Base-by-base conservation (phyloP, 495 filamentous ascomycete species). In the Podospora pseudoanserina region DNA sequence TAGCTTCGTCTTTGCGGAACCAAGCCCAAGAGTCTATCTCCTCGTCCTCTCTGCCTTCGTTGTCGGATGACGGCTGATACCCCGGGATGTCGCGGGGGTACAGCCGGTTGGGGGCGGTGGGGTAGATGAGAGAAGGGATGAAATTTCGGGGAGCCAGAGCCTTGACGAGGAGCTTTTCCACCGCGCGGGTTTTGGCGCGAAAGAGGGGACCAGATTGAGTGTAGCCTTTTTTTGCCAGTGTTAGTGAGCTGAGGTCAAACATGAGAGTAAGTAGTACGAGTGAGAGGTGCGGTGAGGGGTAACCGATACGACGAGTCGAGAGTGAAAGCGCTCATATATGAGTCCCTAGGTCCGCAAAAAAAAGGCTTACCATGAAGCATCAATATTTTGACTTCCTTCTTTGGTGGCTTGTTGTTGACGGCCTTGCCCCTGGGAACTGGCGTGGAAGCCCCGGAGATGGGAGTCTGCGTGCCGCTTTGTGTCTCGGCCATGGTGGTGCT, bases 121-220 rank as follows among this genome's bases (percentile, higher is more conserved):
- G 87, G 79, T 87, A 91, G 71, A 84, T 65, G 58, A 91, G 80
- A 67, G 84, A 85, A 34, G 81, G 80, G 28, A 88, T 81, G 18
- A 81, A 77, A 69, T 86, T 83, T 69, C 84, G 74, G 53, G 84
- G 76, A 4, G 86, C 83, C 71, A 97, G 88, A 34, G 86, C 77
- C 77, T 96, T 96, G 63, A 83, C 81, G 62, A 97, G 86, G 74
- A 86, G 75, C 78, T 97, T 97, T 73, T 91, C 84, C 18, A 97
- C 84, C 26, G 92, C 93, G 77, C 90, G 89, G 70, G 91, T 94
- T 83, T 97, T 98, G 78, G 90, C 86, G 80, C 87, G 89, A 87
- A 97, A 98, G 75, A 92, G 80, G 1, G 87, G 76, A 39, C 94
- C 93, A 34, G 92, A 94, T 84, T 98, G 95, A 1, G 94, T 97